Evolutionary conservation across 2,329 filamentous ascomycete species (phyloP).

Genomic region (Akanthomyces lecanii): DNA sequence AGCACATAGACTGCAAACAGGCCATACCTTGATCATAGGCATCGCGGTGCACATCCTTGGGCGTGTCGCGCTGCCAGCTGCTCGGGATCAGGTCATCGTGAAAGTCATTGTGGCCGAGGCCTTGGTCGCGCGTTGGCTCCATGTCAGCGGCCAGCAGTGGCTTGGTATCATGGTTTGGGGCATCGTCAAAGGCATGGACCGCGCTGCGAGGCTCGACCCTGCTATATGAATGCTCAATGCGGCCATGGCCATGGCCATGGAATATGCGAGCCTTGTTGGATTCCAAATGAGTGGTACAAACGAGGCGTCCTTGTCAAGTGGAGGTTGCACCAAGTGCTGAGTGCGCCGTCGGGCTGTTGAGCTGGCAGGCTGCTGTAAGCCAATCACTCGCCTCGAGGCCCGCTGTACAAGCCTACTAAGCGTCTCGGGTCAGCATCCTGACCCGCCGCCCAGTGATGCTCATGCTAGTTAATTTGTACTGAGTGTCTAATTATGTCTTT

Average conservation of each 20-base stretch:
- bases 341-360: background rate
- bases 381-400: background rate
- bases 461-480: too few relatives aligned
- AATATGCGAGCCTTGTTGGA: background rate
- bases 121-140: constrained; percentile 1
- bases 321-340: background rate
- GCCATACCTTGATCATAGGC: background rate
- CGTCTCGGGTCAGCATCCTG: constrained; percentile 6
- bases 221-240: background rate
- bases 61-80: background rate
- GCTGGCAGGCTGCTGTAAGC: background rate
- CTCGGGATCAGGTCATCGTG: background rate
- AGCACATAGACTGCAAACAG: background rate
- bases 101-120: background rate
- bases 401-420: background rate
- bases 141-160: background rate
- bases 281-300: constrained; percentile 3
- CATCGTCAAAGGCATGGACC: background rate
- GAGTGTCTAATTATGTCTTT: too few relatives aligned
- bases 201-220: background rate
- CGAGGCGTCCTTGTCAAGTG: background rate
- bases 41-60: background rate
- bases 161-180: background rate
- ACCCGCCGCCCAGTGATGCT: background rate
- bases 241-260: background rate